Percentiles rank a stretch among this genome's conserved stretches.
phyloP scores from a whole-genome alignment of 768 basidiomycete species.

The Auricularia sp. region DNA sequence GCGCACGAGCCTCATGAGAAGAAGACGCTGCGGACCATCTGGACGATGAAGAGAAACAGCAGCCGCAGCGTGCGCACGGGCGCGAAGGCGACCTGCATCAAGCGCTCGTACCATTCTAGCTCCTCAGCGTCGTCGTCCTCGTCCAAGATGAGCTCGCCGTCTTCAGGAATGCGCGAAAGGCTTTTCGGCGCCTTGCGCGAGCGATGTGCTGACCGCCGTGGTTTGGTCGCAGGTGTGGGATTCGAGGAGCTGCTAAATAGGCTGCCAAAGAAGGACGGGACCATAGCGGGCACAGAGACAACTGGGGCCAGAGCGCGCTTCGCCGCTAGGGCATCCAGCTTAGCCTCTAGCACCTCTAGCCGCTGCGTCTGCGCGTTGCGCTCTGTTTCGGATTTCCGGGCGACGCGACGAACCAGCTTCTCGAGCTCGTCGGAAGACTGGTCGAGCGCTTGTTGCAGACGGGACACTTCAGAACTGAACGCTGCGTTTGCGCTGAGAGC shows the following conservation, averaged over 20 bases:
- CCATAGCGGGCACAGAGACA: not conserved
- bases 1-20: not conserved
- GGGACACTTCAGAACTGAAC: not conserved
- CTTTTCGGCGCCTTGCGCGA: not conserved
- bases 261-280: not conserved
- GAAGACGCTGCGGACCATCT: not conserved
- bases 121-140: not conserved
- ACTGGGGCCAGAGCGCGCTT: not conserved
- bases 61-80: not conserved
- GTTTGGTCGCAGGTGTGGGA: not conserved
- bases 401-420: not conserved
- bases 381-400: not conserved
- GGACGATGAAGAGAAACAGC: conserved; percentile 1
- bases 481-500: not conserved
- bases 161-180: not conserved
- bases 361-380: not conserved
- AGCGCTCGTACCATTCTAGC: not conserved
- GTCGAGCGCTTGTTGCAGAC: not conserved
- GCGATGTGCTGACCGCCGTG: not conserved
- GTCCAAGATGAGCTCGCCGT: not conserved
- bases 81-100: not conserved
- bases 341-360: not conserved
- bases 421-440: not conserved
- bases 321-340: not conserved
- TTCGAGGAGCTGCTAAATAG: not conserved